Base-by-base conservation (phyloP, 345 rosid species). In the Pistacia atlantica region DNA sequence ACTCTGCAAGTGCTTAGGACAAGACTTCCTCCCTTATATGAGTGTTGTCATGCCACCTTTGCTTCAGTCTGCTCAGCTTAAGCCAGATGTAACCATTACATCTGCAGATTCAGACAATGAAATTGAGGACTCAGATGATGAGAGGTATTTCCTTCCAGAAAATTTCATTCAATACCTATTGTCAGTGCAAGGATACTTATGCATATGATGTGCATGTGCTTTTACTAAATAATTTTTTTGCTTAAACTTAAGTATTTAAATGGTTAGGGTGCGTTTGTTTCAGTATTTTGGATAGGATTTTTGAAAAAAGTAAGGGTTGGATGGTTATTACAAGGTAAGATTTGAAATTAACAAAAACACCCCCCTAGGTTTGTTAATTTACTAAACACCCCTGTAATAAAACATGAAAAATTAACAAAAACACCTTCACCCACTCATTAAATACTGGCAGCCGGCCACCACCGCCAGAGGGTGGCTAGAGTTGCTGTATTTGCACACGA, bases 11-110 rank as follows among this genome's bases (percentile, higher is more conserved):
- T 97, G 99, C 82, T 82, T 97, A 78, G 99, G 99, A 56, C 98
- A 92, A 79, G 99, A 97, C 83, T 97, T 97, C 81, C 92, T 97
- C 77, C 99, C 99, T 49, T 97, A 97, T 71, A 94, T 97, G 99
- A 87, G 84, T 60, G 93, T 97, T 81, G 99, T 97, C 67, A 97
- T 97, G 99, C 99, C 99, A 52, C 97, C 98, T 73, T 81, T 97
- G 85, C 97, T 97, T 37, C 97, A 83, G 82, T 97, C 99, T 83
- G 97, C 99, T 81, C 97, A 97, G 78, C 96, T 97, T 59, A 94
- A 97, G 87, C 99, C 99, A 33, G 99, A 97, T 84, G 99, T 97
- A 64, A 94, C 97, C 66, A 97, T 97, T 79, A 94, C 98, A 71
- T 91, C 97, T 33, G 98, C 97, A 73, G 97, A 92, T 87, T 97